phyloP scores from a whole-genome alignment of 2,329 filamentous ascomycete species.

The Didymella pomorum region DNA sequence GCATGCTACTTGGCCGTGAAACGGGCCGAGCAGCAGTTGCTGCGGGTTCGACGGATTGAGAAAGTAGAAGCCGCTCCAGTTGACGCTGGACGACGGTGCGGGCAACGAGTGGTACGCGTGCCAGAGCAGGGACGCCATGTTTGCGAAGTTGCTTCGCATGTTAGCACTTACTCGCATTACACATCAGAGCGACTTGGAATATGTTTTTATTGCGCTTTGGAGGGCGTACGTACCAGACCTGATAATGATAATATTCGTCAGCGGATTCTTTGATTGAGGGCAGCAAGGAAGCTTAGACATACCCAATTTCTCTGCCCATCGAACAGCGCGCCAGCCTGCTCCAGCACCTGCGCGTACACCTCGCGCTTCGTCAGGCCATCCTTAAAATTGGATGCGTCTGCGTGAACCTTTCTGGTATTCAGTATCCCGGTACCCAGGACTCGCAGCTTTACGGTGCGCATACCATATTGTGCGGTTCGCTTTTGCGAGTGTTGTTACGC shows the following conservation, averaged over 20 bases:
- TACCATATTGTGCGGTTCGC: slow-evolving; percentile 21
- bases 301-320: slow-evolving; percentile 83
- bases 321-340: slow-evolving; percentile 74
- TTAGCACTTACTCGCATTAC: not conserved
- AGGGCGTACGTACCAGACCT: slow-evolving; percentile 20
- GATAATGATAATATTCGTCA: not conserved
- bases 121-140: slow-evolving; percentile 78
- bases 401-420: slow-evolving; percentile 66
- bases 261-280: not conserved
- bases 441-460: slow-evolving; percentile 24
- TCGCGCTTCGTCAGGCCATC: slow-evolving; percentile 72
- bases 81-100: slow-evolving; percentile 67
- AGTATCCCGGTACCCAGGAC: slow-evolving; percentile 22
- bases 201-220: too few relatives aligned
- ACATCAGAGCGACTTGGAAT: not conserved
- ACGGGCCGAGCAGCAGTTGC: slow-evolving; percentile 78
- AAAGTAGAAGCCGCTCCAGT: slow-evolving; percentile 74
- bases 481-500: slow-evolving; percentile 5
- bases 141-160: slow-evolving; percentile 68
- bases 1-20: slow-evolving; percentile 80
- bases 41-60: slow-evolving; percentile 47
- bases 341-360: slow-evolving; percentile 76
- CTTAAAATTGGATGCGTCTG: slow-evolving; percentile 78
- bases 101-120: slow-evolving; percentile 79
- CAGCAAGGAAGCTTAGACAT: slow-evolving; percentile 11